Base-by-base conservation (phyloP, 352 stramenopile species). In the Pythium pyrilobum region DNA sequence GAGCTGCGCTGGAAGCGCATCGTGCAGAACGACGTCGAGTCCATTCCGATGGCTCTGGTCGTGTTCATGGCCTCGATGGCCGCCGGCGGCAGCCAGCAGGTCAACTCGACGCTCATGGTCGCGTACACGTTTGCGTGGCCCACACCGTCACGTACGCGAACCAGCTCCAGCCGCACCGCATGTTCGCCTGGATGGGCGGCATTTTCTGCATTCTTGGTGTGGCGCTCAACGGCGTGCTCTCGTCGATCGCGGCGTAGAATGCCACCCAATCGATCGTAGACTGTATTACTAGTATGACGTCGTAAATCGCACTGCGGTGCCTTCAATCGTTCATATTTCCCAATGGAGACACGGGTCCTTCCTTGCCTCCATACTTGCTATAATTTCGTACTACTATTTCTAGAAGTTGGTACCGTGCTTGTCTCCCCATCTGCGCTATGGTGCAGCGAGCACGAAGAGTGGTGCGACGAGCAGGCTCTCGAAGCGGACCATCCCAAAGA, bases 401-500 rank as follows among this genome's bases (percentile, higher is more conserved):
- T 43, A 43, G 37, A 43, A 18, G 23, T 27, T 21, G 16, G 4
- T 43, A 25, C 9, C 25, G 18, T 8, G 18, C 37, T 4, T 11
- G n/a, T n/a, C n/a, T n/a, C n/a, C n/a, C n/a, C n/a, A n/a, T n/a
- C 7, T 25, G 27, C 18, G 16, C 13, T 44, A 45, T 2, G 28
- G 40, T 7, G 51, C 28, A 1, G 40, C 23, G 0, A 59, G 42
- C 16, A 31, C 41, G 25, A 59, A 59, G 13, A 46, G 42, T 18
- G 67, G 64, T 1, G 60, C 31, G 29, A 72, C 55, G 50, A 79
- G 67, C 54, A 71, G 46, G 33, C 44, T 70, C 54, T 79, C 67
- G 46, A 76, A 79, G 32, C 67, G 67, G 34, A 79, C 53, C 38
- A 74, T 49, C 5, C 77, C 56, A 42, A 67, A 80, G 15, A 80